A percentile compares a stretch with the other conserved stretches of the same genome.
These are phyloP conservation scores for Pichia sp. DNA, from an alignment of 1,139 yeast genomes.

Conservation along the genomic window DNA sequence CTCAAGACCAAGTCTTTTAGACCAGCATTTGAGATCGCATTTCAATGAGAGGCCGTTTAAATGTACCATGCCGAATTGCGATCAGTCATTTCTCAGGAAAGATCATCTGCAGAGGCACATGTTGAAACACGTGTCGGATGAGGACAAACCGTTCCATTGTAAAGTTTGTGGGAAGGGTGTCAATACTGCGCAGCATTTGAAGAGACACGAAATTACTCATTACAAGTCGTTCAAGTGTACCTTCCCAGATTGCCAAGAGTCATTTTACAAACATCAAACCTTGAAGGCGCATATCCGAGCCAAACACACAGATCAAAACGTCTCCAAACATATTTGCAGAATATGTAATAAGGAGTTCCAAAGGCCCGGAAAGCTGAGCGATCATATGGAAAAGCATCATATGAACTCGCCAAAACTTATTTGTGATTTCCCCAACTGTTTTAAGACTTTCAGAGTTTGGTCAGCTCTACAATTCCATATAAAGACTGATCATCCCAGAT, in stretches of 20 bases:
- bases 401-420: slow-evolving; percentile 46
- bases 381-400: slow-evolving; percentile 57
- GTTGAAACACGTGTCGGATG: slow-evolving; percentile 48
- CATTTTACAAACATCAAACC: slow-evolving; percentile 73
- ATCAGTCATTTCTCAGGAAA: slow-evolving; percentile 59
- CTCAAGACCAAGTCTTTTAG: slow-evolving; percentile 71
- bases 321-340: slow-evolving; percentile 38
- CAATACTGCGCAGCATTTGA: slow-evolving; percentile 71
- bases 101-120: slow-evolving; percentile 73
- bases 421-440: slow-evolving; percentile 58
- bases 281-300: slow-evolving; percentile 63
- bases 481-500: slow-evolving; percentile 64
- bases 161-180: slow-evolving; percentile 76
- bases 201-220: slow-evolving; percentile 70
- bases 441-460: slow-evolving; percentile 61
- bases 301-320: slow-evolving; percentile 41
- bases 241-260: slow-evolving; percentile 51
- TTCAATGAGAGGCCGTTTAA: slow-evolving; percentile 69
- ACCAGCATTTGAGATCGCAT: slow-evolving; percentile 76
- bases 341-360: slow-evolving; percentile 51
- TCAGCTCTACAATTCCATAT: slow-evolving; percentile 66
- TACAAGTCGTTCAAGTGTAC: slow-evolving; percentile 60
- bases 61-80: slow-evolving; percentile 51
- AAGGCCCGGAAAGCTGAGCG: slow-evolving; percentile 53
- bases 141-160: slow-evolving; percentile 69